Conservation (phyloP, 139 green algal genomes). For the Zygnema cylindricum region DNA sequence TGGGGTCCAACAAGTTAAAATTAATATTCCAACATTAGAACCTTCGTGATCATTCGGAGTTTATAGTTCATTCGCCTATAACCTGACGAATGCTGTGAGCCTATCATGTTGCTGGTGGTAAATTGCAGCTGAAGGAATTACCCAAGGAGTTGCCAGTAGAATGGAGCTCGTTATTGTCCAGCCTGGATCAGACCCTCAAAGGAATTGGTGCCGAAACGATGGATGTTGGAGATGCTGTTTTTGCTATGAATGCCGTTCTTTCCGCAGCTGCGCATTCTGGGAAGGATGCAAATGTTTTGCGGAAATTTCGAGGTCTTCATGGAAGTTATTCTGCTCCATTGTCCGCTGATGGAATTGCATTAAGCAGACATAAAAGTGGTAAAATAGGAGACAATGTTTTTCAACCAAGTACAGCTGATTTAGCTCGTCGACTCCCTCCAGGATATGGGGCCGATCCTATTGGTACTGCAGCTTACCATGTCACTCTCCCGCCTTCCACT, state of each 20-base stretch:
- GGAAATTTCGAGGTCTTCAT: not conserved
- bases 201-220: conserved; percentile 4
- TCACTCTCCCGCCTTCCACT: not conserved
- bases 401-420: not conserved
- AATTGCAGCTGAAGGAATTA: conserved; percentile 14
- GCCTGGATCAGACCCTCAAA: conserved; percentile 29
- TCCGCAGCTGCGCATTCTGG: conserved; percentile 1
- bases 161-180: conserved; percentile 11
- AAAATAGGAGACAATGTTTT: not conserved
- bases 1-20: no score
- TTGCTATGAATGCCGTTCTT: conserved; percentile 33
- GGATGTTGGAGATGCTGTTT: conserved; percentile 18
- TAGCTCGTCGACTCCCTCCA: not conserved
- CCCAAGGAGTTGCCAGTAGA: conserved; percentile 22
- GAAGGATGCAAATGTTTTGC: not conserved
- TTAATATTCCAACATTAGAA: no score
- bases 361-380: not conserved
- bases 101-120: no score
- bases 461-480: not conserved
- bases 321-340: conserved; percentile 11
- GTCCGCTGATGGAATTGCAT: not conserved
- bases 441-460: not conserved
- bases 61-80: no score
- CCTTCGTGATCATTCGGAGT: no score
- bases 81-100: no score